Percentiles rank a stretch among this genome's conserved stretches.
phyloP scores from a whole-genome alignment of 306 rosid genomes.

The Crotalaria pallida region DNA sequence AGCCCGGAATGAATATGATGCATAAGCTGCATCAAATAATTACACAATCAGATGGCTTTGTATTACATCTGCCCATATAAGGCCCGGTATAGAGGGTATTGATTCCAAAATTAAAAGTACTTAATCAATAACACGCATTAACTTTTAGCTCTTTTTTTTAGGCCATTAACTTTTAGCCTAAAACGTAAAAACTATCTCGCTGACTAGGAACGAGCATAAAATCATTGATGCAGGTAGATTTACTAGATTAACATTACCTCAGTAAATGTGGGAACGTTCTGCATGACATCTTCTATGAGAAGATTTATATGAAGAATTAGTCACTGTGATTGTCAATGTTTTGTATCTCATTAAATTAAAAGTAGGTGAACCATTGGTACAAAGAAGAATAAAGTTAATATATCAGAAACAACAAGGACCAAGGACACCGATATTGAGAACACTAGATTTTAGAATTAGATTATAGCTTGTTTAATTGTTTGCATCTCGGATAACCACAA shows the following conservation, averaged over 20 bases:
- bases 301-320: not conserved
- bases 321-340: not conserved
- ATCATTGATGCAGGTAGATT: not conserved
- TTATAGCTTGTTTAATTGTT: not conserved
- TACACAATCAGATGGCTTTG: slow-evolving; percentile 24
- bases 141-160: not conserved
- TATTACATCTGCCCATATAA: slow-evolving; percentile 13
- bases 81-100: not conserved
- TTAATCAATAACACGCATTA: not conserved
- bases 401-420: not conserved
- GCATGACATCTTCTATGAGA: not conserved
- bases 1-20: slow-evolving; percentile 66
- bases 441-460: not conserved
- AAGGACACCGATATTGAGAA: not conserved
- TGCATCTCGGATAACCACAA: not conserved
- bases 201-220: not conserved
- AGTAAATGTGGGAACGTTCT: not conserved
- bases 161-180: not conserved
- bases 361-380: not conserved
- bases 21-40: slow-evolving; percentile 62
- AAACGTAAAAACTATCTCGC: not conserved
- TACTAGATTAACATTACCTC: not conserved
- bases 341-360: not conserved
- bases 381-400: not conserved
- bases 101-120: not conserved